These are phyloP conservation scores for Apiotrichum porosum DNA, from an alignment of 1,284 basidiomycete species.

Conservation along the genomic window DNA sequence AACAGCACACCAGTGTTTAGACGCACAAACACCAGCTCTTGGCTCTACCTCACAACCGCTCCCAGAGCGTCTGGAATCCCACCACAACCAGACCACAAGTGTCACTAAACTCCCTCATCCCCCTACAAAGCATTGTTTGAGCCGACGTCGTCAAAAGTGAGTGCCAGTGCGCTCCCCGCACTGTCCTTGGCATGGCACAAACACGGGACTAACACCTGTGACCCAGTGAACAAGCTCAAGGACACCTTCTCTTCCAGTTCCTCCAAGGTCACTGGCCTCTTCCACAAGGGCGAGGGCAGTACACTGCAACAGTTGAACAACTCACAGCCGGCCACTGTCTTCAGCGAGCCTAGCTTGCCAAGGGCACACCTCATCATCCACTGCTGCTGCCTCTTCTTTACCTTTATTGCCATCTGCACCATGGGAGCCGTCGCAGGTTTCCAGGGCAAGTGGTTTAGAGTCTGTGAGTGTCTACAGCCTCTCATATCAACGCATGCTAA, in stretches of 20 bases:
- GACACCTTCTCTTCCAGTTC: background rate
- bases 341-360: background rate
- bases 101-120: too few species aligned
- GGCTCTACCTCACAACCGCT: too few species aligned
- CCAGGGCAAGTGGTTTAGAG: constrained; percentile 74
- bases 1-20: too few species aligned
- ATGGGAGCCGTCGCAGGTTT: constrained; percentile 79
- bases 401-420: constrained; percentile 80
- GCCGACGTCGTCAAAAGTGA: too few species aligned
- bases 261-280: constrained; percentile 4
- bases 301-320: constrained; percentile 8
- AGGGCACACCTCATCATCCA: constrained; percentile 6
- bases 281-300: background rate
- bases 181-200: too few species aligned
- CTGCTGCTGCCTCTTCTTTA: constrained; percentile 60
- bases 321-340: background rate
- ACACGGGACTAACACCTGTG: background rate
- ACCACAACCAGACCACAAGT: too few species aligned
- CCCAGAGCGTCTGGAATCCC: too few species aligned
- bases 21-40: too few species aligned
- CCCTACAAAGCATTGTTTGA: too few species aligned
- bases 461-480: constrained; percentile 61
- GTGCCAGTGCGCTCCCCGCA: too few species aligned
- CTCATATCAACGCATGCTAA: background rate
- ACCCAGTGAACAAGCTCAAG: constrained; percentile 11